Percentiles rank a stretch among this genome's conserved stretches.
phyloP scores from a whole-genome alignment of 768 basidiomycete genomes.

The Russula emetica region DNA sequence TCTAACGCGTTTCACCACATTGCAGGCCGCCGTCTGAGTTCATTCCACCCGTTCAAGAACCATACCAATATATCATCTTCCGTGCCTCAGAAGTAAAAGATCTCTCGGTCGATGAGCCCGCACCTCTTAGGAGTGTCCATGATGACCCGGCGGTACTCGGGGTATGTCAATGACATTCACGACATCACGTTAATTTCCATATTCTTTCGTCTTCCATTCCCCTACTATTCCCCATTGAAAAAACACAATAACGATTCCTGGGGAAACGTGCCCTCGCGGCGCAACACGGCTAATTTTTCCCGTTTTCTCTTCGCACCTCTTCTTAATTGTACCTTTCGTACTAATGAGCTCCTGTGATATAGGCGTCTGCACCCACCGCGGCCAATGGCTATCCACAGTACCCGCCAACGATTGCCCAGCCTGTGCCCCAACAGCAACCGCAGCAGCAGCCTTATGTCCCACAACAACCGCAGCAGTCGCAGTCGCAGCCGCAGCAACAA shows the following conservation, averaged over 20 bases:
- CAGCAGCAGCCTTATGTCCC: conserved; percentile 30
- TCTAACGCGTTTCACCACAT: conserved; percentile 32
- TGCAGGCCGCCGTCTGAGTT: conserved; percentile 66
- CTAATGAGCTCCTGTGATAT: conserved; percentile 16
- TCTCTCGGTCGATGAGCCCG: conserved; percentile 73
- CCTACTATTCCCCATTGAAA: conserved; percentile 34
- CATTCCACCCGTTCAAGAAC: conserved; percentile 77
- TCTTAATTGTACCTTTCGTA: conserved; percentile 8
- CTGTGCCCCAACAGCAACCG: conserved; percentile 24
- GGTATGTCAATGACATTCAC: conserved; percentile 47
- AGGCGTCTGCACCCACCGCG: conserved; percentile 50
- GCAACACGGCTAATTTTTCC: conserved; percentile 49
- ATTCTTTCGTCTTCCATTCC: conserved; percentile 14
- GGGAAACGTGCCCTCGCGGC: conserved; percentile 43
- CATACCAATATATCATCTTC: conserved; percentile 88
- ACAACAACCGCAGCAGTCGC: conserved; percentile 27
- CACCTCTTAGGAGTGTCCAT: conserved; percentile 55
- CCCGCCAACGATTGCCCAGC: conserved; percentile 29
- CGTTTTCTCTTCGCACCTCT: conserved; percentile 46
- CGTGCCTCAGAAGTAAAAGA: conserved; percentile 88
- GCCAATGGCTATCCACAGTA: conserved; percentile 29
- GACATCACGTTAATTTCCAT: conserved; percentile 18
- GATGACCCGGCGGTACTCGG: conserved; percentile 84
- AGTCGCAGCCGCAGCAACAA: conserved; percentile 23
- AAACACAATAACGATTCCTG: conserved; percentile 45